Evolutionary conservation across 306 rosid genomes (phyloP), one percentile per base, ranked within the genome.

Genomic region (Trifolium repens): DNA sequence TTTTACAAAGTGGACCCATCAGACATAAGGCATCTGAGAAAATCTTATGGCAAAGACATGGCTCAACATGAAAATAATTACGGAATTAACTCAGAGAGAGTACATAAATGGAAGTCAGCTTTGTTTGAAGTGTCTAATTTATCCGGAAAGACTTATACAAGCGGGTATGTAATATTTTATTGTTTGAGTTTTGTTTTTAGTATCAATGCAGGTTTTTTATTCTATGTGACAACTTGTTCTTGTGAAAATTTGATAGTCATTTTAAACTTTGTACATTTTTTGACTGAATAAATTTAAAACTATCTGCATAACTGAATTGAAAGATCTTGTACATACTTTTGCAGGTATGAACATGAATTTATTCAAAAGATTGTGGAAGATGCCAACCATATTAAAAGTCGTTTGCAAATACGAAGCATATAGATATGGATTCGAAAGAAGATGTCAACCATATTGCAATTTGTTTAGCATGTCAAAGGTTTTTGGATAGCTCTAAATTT

Each of bases 1-100:
- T 74, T 74, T 61, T 77, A 77, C 81, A 77, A 77, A 61, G 81
- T 77, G 62, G 53, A 69, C 0, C 69, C 61, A 2, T 5, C 49
- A 4, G 74, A 68, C 39, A 47, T 77, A 39, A 60, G 60, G 8
- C 7, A 68, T 34, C 69, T 58, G 10, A 59, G n/a, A 24, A 77
- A 60, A 0, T 13, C 61, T 50, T 69, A 44, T 59, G 43, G 1
- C 0, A 24, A 46, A 19, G 54, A 16, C 62, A 69, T 69, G 54
- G 35, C 54, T 14, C 19, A 5, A 9, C 81, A 17, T 69, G 81
- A 69, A 19, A 1, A 2, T 2, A 32, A 5, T 10, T 35, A 8
- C 5, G 67, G 54, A 19, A 7, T 13, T 3, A 30, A 70, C 24
- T 15, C 49, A 0, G 64, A 22, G 7, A 77, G 39, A 17, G 43